Base-by-base conservation (phyloP, 2,329 filamentous ascomycete genomes). In the Penicillium polonicum region DNA sequence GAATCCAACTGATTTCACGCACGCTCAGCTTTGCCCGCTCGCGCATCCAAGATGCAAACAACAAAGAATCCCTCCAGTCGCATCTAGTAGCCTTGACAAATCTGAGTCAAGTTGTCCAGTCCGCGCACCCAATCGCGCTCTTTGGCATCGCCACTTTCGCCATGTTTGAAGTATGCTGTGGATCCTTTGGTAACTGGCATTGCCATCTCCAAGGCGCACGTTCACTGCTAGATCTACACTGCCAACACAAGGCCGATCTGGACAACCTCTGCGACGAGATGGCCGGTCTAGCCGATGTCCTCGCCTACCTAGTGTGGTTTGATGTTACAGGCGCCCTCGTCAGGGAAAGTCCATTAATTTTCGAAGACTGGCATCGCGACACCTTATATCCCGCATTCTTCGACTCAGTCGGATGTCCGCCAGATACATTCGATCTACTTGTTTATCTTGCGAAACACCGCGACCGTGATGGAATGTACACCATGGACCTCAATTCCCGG, bases 121-220 rank as follows among this genome's bases (percentile, higher is more conserved):
- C 70, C 0, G 76, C 74, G 2, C 72, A 79, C 35, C 77, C 77
- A 0, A 70, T 78, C 48, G 77, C 77, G 0, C 69, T 79, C 9
- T 69, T 79, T 5, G 77, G 76, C 1, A 79, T 79, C 19, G 76
- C 76, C 0, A 76, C 74, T 0, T 79, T 79, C 58, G 76, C 77
- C 0, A 74, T 79, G 35, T 76, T 79, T 27, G 77, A 79, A 13
- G 76, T 79, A 0, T 78, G 72, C 39, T 76, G 78, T 31, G 71
- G 74, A 0, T 69, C 74, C 0, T 79, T 79, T 72, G 77, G 76
- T 58, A 73, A 64, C 42, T 70, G 68, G 68, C 59, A 67, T 41
- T 67, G 73, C 5, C 76, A 79, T 62, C 62, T 79, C 0, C 68
- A 74, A 38, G 77, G 77, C 2, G 77, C 76, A 0, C 72, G 71